Evolutionary conservation across 78 protist species (phyloP).

Genomic region (Emiliania huxleyi): DNA sequence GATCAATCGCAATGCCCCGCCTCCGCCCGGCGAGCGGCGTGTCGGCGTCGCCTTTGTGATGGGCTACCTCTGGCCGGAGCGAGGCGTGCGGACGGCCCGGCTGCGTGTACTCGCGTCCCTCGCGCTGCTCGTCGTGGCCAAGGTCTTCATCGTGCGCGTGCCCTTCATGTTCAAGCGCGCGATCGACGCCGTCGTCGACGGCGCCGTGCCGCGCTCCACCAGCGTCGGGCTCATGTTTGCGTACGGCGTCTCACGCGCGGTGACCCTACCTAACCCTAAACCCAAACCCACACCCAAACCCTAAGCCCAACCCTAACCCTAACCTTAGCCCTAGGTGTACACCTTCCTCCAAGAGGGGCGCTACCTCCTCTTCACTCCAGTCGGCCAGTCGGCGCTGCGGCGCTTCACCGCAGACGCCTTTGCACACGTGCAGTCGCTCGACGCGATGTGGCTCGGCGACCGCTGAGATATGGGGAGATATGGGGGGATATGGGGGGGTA

Average conservation of each 20-base stretch:
- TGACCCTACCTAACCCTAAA: too few species aligned
- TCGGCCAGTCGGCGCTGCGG: not conserved
- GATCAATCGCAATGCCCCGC: too few species aligned
- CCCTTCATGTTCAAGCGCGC: conserved; percentile 9
- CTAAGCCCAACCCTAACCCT: too few species aligned
- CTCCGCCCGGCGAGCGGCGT: not conserved
- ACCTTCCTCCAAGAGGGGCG: too few species aligned
- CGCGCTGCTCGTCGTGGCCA: not conserved
- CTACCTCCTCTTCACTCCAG: not conserved
- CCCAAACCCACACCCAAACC: too few species aligned
- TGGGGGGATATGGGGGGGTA: too few species aligned
- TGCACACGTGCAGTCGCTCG: not conserved
- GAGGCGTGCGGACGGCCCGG: not conserved
- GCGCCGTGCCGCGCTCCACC: too few species aligned
- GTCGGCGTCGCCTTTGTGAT: not conserved
- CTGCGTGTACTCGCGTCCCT: not conserved
- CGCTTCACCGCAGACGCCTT: not conserved
- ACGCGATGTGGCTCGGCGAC: not conserved
- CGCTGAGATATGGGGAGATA: too few species aligned
- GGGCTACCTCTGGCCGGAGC: not conserved
- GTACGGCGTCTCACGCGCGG: not conserved
- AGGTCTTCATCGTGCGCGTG: not conserved
- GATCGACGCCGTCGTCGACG: not conserved
- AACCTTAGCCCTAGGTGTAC: too few species aligned
- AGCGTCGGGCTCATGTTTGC: not conserved